Conservation (phyloP, 805 yeast species). For the Yamadazyma akitaensis region DNA sequence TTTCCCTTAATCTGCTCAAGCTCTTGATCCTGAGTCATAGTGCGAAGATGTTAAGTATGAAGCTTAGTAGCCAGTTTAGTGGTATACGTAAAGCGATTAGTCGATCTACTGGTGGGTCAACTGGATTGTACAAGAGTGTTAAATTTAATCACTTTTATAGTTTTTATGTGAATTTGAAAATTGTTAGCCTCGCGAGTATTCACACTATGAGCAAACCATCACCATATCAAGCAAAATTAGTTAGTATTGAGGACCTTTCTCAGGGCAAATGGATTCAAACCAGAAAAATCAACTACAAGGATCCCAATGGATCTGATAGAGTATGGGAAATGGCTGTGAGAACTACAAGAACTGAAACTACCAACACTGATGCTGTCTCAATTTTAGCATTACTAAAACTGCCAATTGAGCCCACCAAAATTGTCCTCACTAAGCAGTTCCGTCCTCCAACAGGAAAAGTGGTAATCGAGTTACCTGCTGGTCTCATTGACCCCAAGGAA, state of each 20-base stretch:
- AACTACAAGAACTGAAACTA: conserved; percentile 58
- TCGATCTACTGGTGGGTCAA: not conserved
- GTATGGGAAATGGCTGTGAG: conserved; percentile 92
- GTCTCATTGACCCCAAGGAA: conserved; percentile 84
- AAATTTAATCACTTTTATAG: not conserved
- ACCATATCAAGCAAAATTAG: conserved; percentile 33
- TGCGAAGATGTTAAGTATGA: not conserved
- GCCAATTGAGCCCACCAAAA: conserved; percentile 35
- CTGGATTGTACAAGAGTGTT: not conserved
- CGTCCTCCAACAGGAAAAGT: conserved; percentile 90
- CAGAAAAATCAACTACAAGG: conserved; percentile 63
- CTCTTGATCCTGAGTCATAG: conserved; percentile 20
- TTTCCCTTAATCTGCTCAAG: conserved; percentile 50
- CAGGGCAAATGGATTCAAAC: conserved; percentile 49
- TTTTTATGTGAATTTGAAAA: no score
- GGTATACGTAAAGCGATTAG: not conserved
- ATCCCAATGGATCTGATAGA: conserved; percentile 63
- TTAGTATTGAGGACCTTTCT: conserved; percentile 31
- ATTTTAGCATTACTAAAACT: conserved; percentile 67
- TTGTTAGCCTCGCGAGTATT: not conserved
- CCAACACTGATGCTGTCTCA: conserved; percentile 86
- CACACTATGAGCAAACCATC: conserved; percentile 21
- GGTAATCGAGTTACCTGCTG: conserved; percentile 94
- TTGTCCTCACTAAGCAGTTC: conserved; percentile 81
- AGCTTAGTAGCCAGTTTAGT: not conserved